Evolutionary conservation across 306 rosid genomes (phyloP), one percentile per base, ranked within the genome.

Genomic region (Herpetospermum pedunculosum): DNA sequence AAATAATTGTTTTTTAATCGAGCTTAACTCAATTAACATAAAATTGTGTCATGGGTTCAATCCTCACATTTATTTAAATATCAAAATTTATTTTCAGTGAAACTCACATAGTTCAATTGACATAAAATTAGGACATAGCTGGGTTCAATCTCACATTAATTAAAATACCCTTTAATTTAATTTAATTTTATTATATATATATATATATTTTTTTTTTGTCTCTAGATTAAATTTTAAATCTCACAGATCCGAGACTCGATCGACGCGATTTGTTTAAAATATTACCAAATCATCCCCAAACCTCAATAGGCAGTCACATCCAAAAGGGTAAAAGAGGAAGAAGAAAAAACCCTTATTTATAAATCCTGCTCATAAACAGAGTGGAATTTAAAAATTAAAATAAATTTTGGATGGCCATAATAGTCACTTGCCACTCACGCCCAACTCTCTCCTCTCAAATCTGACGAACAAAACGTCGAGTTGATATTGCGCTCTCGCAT

Each of bases 341-440:
- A 2, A 32, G n/a, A 35, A 8, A 9, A 62, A 64, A 4, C 47
- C 47, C 14, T 23, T 5, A 34, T 62, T 67, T 67, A 41, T 67
- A 10, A 23, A 41, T 41, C 73, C 28, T 25, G 19, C 37, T 67
- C 14, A 26, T 67, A 44, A 69, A 44, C 28, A 69, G 44, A 43
- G 8, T 41, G 72, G 52, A 41, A 41, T 69, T 16, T 41, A 4
- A 41, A 67, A 67, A 35, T 65, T 65, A 40, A 32, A 32, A 47
- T 40, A 7, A 6, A 0, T 38, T 62, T 64, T 35, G 16, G 21
- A 59, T 7, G 67, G 16, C 41, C 19, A 63, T 37, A 35, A 63
- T 63, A 21, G 70, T 63, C 70, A 63, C 73, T 67, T 67, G 73
- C 53, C 53, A 67, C 73, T 67, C 52, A 67, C 73, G 73, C 73